A percentile compares a stretch with the other conserved stretches of the same genome.
Conservation (phyloP, 768 basidiomycete species). For the Macrolepiota fuliginosa region DNA sequence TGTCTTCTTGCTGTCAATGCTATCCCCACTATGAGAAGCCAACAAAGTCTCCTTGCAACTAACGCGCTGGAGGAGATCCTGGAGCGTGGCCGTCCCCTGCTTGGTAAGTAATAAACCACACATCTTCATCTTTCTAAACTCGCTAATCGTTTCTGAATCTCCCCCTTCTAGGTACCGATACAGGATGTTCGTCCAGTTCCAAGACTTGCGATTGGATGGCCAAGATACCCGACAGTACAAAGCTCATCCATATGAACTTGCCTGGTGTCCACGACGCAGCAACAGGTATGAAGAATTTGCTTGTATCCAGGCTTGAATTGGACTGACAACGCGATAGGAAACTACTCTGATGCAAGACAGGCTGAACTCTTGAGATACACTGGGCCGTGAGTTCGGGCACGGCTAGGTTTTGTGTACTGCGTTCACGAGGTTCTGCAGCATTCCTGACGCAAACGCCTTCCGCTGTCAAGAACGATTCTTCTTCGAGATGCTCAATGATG, state of each 20-base stretch:
- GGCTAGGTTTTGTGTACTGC: background rate
- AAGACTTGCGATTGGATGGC: constrained; percentile 48
- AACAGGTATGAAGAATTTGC: constrained; percentile 31
- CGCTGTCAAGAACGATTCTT: constrained; percentile 47
- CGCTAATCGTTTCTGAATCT: background rate
- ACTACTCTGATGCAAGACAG: constrained; percentile 41
- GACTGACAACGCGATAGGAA: constrained; percentile 29
- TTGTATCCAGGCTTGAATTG: background rate
- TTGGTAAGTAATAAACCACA: background rate
- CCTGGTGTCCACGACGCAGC: constrained; percentile 51
- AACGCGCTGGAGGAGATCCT: constrained; percentile 7
- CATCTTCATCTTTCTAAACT: background rate
- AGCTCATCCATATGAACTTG: constrained; percentile 47
- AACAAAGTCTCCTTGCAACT: background rate
- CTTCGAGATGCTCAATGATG: constrained; percentile 43
- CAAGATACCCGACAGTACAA: constrained; percentile 36
- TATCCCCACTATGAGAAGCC: background rate
- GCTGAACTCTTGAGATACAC: constrained; percentile 40
- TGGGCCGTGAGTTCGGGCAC: constrained; percentile 31
- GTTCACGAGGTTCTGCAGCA: constrained; percentile 17
- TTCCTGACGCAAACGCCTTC: constrained; percentile 31
- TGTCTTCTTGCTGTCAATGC: background rate
- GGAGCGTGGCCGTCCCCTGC: constrained; percentile 4
- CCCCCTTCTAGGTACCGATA: constrained; percentile 28
- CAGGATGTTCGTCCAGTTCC: constrained; percentile 28